Percentiles rank a stretch among this genome's conserved stretches.
These are phyloP conservation scores for Lachnellula suecica DNA, from an alignment of 2,329 filamentous ascomycete species.

Conservation along the genomic window DNA sequence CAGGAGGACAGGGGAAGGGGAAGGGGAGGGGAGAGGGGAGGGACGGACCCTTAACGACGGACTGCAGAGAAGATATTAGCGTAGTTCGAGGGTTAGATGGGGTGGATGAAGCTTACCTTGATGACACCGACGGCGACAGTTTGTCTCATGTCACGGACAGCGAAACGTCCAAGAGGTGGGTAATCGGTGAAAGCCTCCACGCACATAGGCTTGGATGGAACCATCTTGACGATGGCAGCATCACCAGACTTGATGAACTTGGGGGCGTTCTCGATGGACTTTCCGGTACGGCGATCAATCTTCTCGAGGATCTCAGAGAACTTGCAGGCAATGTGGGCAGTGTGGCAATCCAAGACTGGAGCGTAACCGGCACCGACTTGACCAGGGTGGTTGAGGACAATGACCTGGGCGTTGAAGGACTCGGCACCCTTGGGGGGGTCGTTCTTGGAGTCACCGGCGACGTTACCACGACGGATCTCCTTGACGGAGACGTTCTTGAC, in stretches of 20 bases:
- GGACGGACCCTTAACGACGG: too few relatives aligned
- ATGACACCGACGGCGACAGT: too few relatives aligned
- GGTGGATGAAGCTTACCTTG: neutral
- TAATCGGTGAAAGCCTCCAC: constrained; percentile 99
- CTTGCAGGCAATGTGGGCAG: constrained; percentile 99
- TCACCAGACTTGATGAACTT: constrained; percentile 99
- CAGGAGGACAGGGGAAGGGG: too few relatives aligned
- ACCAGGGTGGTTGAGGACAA: constrained; percentile 99
- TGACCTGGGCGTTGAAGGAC: constrained; percentile 99
- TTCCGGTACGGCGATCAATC: constrained; percentile 99
- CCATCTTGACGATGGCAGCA: constrained; percentile 99
- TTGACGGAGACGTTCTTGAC: constrained; percentile 99
- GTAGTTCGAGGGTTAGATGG: neutral
- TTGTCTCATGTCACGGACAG: constrained; percentile 99
- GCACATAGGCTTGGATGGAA: constrained; percentile 99
- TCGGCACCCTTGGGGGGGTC: constrained; percentile 87
- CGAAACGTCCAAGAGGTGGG: constrained; percentile 99
- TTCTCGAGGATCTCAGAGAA: constrained; percentile 99
- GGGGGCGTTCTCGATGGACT: constrained; percentile 85
- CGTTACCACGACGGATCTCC: constrained; percentile 99
- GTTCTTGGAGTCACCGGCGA: constrained; percentile 99
- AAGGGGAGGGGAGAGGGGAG: too few relatives aligned
- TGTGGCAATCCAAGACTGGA: constrained; percentile 99
- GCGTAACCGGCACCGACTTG: constrained; percentile 99
- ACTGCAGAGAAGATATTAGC: too few relatives aligned